Evolutionary conservation across 257 asterid species (phyloP).

Genomic region (Penstemon eatonii): DNA sequence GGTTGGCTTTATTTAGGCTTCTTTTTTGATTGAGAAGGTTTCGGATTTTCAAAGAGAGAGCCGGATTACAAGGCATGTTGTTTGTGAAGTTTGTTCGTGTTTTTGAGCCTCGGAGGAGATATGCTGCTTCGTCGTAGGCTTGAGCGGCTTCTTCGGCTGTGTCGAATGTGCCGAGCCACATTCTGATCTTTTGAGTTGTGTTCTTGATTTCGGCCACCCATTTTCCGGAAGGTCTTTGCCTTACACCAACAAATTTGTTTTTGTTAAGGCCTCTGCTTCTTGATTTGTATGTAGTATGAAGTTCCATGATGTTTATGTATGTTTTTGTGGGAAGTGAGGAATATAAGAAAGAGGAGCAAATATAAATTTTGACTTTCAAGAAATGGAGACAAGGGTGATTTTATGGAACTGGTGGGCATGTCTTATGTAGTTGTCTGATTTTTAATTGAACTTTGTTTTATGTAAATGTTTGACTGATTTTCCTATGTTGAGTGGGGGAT

Average conservation of each 20-base stretch:
- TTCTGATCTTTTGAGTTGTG: slow-evolving; percentile 84
- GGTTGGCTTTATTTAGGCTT: slow-evolving; percentile 38
- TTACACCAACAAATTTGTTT: slow-evolving; percentile 74
- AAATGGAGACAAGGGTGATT: slow-evolving; percentile 37
- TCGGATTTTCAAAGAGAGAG: slow-evolving; percentile 68
- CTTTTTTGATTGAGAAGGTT: slow-evolving; percentile 72
- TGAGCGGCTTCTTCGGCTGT: slow-evolving; percentile 89
- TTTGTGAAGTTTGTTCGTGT: slow-evolving; percentile 72
- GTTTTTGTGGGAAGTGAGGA: slow-evolving; percentile 10
- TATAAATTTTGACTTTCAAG: slow-evolving; percentile 18
- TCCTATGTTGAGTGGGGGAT: slow-evolving; percentile 39
- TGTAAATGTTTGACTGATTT: slow-evolving; percentile 48
- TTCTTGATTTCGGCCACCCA: slow-evolving; percentile 92
- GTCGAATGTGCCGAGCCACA: slow-evolving; percentile 90
- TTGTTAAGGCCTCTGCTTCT: slow-evolving; percentile 39
- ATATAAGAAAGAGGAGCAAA: neutral
- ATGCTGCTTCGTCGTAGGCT: slow-evolving; percentile 87
- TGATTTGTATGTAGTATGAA: slow-evolving; percentile 27
- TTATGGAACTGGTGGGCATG: slow-evolving; percentile 35
- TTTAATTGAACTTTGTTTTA: slow-evolving; percentile 23
- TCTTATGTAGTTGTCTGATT: slow-evolving; percentile 43
- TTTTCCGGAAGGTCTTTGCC: slow-evolving; percentile 87
- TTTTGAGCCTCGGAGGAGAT: slow-evolving; percentile 77
- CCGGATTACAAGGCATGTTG: slow-evolving; percentile 62
- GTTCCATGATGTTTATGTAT: slow-evolving; percentile 37